These are phyloP conservation scores for Podaxis sp. DNA, from an alignment of 768 basidiomycete genomes.

Conservation along the genomic window DNA sequence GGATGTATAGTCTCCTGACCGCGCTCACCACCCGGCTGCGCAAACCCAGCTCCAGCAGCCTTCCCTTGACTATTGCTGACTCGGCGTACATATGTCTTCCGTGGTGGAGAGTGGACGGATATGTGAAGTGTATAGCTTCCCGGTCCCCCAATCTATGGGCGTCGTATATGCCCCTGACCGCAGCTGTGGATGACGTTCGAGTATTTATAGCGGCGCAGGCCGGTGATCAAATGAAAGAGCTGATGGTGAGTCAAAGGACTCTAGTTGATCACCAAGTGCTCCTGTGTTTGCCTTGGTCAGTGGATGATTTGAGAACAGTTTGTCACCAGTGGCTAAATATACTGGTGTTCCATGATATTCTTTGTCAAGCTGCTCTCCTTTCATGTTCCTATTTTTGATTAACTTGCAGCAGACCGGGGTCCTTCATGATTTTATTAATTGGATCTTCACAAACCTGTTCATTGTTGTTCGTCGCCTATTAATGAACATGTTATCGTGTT, in stretches of 20 bases:
- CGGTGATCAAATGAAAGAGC: background rate
- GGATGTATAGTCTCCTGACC: background rate
- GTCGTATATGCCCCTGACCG: background rate
- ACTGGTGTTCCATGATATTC: too few species aligned
- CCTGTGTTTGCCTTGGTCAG: background rate
- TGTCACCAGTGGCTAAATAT: background rate
- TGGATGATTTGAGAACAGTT: background rate
- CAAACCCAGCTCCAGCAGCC: background rate
- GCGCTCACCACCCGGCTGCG: background rate
- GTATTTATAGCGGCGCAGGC: too few species aligned
- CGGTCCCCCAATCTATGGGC: background rate
- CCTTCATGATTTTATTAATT: background rate
- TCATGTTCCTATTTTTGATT: background rate
- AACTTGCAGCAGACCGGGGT: too few species aligned
- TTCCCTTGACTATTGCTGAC: background rate
- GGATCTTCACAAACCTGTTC: background rate
- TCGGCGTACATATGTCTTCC: background rate
- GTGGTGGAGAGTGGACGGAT: background rate
- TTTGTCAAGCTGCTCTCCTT: background rate
- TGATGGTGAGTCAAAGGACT: background rate
- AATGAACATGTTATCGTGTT: background rate
- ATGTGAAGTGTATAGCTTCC: background rate
- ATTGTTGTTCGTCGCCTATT: background rate
- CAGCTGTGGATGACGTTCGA: background rate
- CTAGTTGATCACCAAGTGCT: background rate